Base-by-base conservation (phyloP, 805 yeast species). In the Debaryomyces castellii region DNA sequence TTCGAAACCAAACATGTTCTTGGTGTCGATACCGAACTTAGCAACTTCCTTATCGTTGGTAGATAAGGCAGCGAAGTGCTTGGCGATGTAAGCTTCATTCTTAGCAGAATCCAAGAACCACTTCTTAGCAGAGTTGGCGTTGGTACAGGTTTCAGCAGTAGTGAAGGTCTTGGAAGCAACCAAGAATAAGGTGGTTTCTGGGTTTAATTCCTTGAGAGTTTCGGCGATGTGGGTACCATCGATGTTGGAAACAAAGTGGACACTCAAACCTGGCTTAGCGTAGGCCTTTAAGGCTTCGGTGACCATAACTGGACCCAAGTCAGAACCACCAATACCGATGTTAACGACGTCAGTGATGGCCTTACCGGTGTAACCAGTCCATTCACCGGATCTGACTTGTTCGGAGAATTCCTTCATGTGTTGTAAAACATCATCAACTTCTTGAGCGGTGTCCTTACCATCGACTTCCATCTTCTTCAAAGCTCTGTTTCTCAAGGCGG, bases 321-420 rank as follows among this genome's bases (percentile, higher is more conserved):
- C 99, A 23, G 97, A 90, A 58, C 99, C 99, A 66, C 99, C 99
- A 65, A 94, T 94, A 71, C 99, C 99, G 60, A 94, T 89, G 80
- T 94, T 94, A 62, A 94, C 98, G 46, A 94, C 83, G 62, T 89
- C 96, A 58, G 94, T 87, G 73, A 94, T 92, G 59, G 77, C 73
- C 80, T 90, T 89, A 58, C 98, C 98, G 57, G 97, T 85, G 81
- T 87, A 92, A 67, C 99, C 99, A 60, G 82, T 90, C 97, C 98
- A 92, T 54, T 74, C 79, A 61, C 99, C 99, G 40, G 94, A 84
- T 72, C 99, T 85, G 51, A 94, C 87, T 52, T 78, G 75, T 52
- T 89, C 88, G 47, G 96, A 83, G 77, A 94, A 94, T 69, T 91
- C 96, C 76, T 89, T 88, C 95, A 94, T 91, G 80, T 94, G 99